A percentile compares a stretch with the other conserved stretches of the same genome.
These are phyloP conservation scores for Xylaria sp. DNA, from an alignment of 2,329 filamentous ascomycete species.

Conservation along the genomic window DNA sequence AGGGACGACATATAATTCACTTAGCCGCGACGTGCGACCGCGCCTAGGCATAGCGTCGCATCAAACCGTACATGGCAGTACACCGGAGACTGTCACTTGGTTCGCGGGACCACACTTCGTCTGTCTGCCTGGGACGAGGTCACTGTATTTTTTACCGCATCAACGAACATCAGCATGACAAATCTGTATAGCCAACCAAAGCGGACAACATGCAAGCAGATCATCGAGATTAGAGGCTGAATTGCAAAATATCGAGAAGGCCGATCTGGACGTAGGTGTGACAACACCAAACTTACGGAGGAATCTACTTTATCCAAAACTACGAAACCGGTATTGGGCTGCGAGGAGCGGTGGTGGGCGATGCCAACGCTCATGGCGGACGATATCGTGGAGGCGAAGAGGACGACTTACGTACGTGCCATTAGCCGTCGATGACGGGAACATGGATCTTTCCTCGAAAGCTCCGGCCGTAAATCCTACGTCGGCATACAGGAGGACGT, in stretches of 20 bases:
- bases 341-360: not conserved
- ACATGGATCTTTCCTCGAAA: too few relatives aligned
- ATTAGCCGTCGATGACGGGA: too few relatives aligned
- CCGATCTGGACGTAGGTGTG: too few relatives aligned
- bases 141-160: not conserved
- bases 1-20: not conserved
- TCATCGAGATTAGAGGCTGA: too few relatives aligned
- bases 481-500: not conserved
- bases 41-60: not conserved
- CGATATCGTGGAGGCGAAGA: not conserved
- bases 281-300: not conserved
- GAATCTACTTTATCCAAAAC: not conserved
- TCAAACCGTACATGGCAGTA: not conserved
- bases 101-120: not conserved
- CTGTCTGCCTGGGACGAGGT: not conserved
- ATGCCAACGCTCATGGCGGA: not conserved
- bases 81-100: not conserved
- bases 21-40: slow-evolving; percentile 2
- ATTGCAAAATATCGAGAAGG: too few relatives aligned
- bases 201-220: not conserved
- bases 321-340: not conserved
- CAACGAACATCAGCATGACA: not conserved
- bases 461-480: not conserved
- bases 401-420: too few relatives aligned
- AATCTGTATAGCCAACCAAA: not conserved